phyloP scores from a whole-genome alignment of 257 asterid genomes.

The Solanum acaule region DNA sequence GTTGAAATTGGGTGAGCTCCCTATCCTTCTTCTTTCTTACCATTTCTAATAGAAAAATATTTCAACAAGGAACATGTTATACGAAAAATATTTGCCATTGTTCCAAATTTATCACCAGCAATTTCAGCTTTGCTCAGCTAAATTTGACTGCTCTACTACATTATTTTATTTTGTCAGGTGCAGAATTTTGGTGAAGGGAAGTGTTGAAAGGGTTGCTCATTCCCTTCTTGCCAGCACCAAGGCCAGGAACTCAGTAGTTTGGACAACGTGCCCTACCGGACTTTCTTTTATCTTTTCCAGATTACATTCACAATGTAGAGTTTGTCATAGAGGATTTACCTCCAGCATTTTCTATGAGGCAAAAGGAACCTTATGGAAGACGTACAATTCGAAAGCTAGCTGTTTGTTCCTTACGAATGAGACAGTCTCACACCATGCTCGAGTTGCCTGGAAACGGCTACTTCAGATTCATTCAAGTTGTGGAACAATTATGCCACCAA shows the following conservation, averaged over 20 bases:
- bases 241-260: conserved; percentile 18
- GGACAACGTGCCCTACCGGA: conserved; percentile 18
- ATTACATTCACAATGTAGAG: conserved; percentile 21
- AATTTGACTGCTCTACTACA: neutral
- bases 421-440: conserved; percentile 37
- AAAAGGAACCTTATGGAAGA: conserved; percentile 30
- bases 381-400: conserved; percentile 10
- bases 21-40: neutral
- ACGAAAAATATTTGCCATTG: neutral
- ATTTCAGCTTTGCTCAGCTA: neutral
- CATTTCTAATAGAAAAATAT: neutral
- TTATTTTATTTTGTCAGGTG: conserved; percentile 5
- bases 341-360: conserved; percentile 21
- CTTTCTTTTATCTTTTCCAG: conserved; percentile 15
- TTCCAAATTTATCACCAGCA: neutral
- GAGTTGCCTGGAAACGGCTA: conserved; percentile 56
- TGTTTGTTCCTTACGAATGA: conserved; percentile 19
- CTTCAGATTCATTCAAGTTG: conserved; percentile 39
- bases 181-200: conserved; percentile 32
- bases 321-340: conserved; percentile 31
- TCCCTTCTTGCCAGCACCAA: conserved; percentile 24
- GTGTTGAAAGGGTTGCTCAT: conserved; percentile 37
- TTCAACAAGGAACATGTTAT: neutral
- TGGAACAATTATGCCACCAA: conserved; percentile 41
- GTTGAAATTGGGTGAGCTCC: neutral